A percentile compares a stretch with the other conserved stretches of the same genome.
Conservation (phyloP, 2,329 filamentous ascomycete species). For the Claviceps sp. region DNA sequence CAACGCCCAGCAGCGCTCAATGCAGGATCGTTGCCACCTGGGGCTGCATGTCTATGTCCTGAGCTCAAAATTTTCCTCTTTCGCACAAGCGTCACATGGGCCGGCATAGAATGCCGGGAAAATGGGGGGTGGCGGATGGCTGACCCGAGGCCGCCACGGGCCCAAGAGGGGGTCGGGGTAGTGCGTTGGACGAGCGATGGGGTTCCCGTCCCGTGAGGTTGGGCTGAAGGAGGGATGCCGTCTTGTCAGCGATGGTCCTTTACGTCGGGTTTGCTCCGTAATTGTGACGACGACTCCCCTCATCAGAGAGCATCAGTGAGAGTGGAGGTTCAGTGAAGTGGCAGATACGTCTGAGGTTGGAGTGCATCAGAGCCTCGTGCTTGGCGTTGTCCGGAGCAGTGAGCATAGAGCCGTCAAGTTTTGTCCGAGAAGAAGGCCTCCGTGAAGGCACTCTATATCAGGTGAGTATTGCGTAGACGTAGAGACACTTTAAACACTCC, state of each 20-base stretch:
- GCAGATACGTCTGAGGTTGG: background rate
- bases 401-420: background rate
- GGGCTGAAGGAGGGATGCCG: background rate
- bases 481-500: too few species aligned
- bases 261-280: background rate
- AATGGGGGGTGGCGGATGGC: background rate
- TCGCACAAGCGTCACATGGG: too few species aligned
- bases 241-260: background rate
- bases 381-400: background rate
- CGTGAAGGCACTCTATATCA: background rate
- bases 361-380: background rate
- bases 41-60: too few species aligned
- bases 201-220: background rate
- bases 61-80: too few species aligned
- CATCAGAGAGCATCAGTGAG: background rate
- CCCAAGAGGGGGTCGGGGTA: background rate
- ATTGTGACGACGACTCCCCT: background rate
- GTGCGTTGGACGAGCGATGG: background rate
- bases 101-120: too few species aligned
- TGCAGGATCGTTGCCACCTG: too few species aligned
- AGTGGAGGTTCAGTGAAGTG: background rate
- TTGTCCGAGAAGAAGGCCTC: background rate
- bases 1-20: too few species aligned
- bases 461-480: background rate
- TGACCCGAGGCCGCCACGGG: too few species aligned